phyloP scores from a whole-genome alignment of 1,284 basidiomycete genomes.

The Leccinum discolor region DNA sequence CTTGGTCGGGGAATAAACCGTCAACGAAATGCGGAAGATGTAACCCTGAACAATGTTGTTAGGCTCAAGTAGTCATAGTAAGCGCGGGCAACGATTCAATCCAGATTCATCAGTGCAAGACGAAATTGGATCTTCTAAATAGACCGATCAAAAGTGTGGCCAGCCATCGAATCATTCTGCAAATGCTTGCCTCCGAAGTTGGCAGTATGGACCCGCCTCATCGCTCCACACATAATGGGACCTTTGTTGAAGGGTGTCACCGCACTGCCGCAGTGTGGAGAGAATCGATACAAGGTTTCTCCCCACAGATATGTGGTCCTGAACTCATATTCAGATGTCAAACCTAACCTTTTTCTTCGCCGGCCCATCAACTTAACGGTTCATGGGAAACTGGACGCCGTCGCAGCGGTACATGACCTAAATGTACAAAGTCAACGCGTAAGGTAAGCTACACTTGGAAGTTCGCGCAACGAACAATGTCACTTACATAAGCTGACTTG shows the following conservation, averaged over 20 bases:
- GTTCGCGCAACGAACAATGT: not conserved
- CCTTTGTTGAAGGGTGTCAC: not conserved
- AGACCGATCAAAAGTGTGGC: not conserved
- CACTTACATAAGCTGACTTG: not conserved
- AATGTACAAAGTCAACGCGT: not conserved
- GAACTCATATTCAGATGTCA: not conserved
- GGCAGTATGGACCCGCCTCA: not conserved
- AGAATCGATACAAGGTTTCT: not conserved
- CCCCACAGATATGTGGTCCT: not conserved
- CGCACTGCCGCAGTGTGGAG: not conserved
- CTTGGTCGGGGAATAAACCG: not conserved
- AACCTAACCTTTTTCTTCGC: not conserved
- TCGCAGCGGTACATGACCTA: not conserved
- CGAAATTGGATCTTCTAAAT: constrained; percentile 6
- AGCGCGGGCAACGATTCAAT: constrained; percentile 6
- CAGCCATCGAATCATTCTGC: not conserved
- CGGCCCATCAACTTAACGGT: not conserved
- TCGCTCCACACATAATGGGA: not conserved
- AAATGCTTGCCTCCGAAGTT: not conserved
- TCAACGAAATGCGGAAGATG: not conserved
- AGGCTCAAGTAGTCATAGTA: not conserved
- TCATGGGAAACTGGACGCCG: not conserved
- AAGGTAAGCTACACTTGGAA: too few species aligned
- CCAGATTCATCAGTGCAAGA: constrained; percentile 2
- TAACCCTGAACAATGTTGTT: constrained; percentile 1